These are phyloP conservation scores for Phellinidium pouzarii DNA, from an alignment of 1,284 basidiomycete genomes.

Conservation along the genomic window DNA sequence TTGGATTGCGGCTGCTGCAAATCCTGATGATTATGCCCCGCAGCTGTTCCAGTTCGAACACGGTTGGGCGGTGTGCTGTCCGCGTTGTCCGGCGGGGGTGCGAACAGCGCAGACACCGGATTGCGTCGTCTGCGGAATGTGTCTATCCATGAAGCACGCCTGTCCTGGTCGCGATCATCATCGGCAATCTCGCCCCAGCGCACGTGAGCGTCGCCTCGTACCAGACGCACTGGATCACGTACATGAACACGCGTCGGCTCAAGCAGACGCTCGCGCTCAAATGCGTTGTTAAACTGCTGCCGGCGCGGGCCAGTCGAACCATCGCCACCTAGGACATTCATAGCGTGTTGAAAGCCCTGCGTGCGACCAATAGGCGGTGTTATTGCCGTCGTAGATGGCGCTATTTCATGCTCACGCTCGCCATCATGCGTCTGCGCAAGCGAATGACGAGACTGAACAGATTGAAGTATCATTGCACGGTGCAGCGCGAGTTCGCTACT, in stretches of 20 bases:
- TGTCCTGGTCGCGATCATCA: constrained; percentile 3
- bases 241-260: no score
- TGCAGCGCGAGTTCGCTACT: constrained; percentile 2
- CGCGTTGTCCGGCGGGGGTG: constrained; percentile 15
- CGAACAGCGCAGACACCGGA: constrained; percentile 11
- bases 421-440: background rate
- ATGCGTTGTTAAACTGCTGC: constrained; percentile 23
- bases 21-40: background rate
- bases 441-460: constrained; percentile 6
- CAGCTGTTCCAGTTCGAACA: background rate
- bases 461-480: constrained; percentile 4
- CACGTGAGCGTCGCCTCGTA: constrained; percentile 1
- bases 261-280: constrained; percentile 19
- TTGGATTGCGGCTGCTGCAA: background rate
- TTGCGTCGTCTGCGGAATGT: background rate
- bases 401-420: background rate
- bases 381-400: background rate
- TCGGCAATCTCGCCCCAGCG: constrained; percentile 17
- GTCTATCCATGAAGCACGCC: background rate
- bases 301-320: constrained; percentile 21
- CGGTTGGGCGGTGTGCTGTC: constrained; percentile 16
- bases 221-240: background rate
- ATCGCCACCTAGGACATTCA: constrained; percentile 23
- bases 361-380: background rate
- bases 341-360: constrained; percentile 21